Conservation (phyloP, 2,329 filamentous ascomycete species). For the Metarhizium humberi region DNA sequence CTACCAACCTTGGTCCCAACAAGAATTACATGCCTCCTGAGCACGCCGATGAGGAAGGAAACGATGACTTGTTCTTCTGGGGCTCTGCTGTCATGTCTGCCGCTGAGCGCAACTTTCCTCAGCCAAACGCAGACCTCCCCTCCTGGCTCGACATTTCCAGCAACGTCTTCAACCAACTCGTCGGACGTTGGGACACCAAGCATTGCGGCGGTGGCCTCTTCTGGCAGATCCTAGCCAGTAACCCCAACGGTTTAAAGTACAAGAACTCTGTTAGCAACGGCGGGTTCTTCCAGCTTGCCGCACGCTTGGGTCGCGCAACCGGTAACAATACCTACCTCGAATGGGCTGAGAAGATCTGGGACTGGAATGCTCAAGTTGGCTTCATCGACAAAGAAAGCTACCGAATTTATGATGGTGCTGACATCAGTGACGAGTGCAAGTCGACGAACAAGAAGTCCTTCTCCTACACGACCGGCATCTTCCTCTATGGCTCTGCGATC, state of each 20-base stretch:
- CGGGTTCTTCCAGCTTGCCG: conserved; percentile 73
- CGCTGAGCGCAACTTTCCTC: conserved; percentile 58
- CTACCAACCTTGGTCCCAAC: conserved; percentile 42
- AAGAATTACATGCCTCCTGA: conserved; percentile 51
- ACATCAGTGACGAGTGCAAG: conserved; percentile 43
- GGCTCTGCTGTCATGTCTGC: conserved; percentile 58
- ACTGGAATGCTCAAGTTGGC: conserved; percentile 51
- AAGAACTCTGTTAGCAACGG: conserved; percentile 78
- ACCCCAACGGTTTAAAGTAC: conserved; percentile 67
- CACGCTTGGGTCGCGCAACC: conserved; percentile 62
- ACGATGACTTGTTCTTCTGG: conserved; percentile 72
- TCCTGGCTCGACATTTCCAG: conserved; percentile 58
- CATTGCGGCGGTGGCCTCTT: conserved; percentile 63
- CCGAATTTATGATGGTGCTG: conserved; percentile 55
- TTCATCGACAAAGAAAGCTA: conserved; percentile 44
- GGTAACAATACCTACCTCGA: conserved; percentile 56
- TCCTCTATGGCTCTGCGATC: conserved; percentile 54
- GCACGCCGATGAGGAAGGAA: conserved; percentile 54
- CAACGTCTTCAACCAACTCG: conserved; percentile 66
- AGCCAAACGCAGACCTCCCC: conserved; percentile 45
- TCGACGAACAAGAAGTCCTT: conserved; percentile 46
- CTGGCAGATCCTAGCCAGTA: conserved; percentile 74
- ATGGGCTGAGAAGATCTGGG: conserved; percentile 58
- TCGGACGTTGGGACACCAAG: conserved; percentile 57
- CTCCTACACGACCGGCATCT: conserved; percentile 57